Percentiles rank a stretch among this genome's conserved stretches.
Conservation (phyloP, 1,139 yeast species). For the Blastobotrys apis region DNA sequence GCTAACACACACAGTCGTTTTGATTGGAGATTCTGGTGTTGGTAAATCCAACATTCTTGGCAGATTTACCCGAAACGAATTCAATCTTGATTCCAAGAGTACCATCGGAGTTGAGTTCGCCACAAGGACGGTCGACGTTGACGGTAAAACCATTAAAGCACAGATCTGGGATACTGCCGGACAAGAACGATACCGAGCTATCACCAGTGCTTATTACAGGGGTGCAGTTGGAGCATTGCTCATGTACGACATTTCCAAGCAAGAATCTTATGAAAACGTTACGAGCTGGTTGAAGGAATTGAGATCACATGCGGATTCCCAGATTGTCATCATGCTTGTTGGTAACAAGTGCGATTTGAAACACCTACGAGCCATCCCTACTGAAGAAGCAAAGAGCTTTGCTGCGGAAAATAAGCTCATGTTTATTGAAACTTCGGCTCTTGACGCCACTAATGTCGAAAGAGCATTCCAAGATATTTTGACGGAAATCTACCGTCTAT, state of each 20-base stretch:
- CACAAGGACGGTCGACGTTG: slow-evolving; percentile 90
- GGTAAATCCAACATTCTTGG: slow-evolving; percentile 93
- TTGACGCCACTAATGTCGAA: slow-evolving; percentile 93
- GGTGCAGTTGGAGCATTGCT: slow-evolving; percentile 98
- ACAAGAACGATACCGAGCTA: slow-evolving; percentile 96
- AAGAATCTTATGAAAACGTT: slow-evolving; percentile 89
- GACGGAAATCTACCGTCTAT: slow-evolving; percentile 88
- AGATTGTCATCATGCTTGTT: slow-evolving; percentile 91
- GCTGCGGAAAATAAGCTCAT: slow-evolving; percentile 88
- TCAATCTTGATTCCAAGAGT: slow-evolving; percentile 87
- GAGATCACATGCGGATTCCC: slow-evolving; percentile 95
- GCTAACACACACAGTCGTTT: slow-evolving; percentile 49
- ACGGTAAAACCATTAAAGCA: slow-evolving; percentile 92
- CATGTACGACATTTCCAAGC: slow-evolving; percentile 92
- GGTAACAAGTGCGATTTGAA: slow-evolving; percentile 96
- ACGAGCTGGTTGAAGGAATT: slow-evolving; percentile 93
- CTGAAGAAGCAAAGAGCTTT: slow-evolving; percentile 94
- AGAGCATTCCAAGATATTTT: slow-evolving; percentile 88
- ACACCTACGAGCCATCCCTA: slow-evolving; percentile 94
- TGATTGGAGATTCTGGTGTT: slow-evolving; percentile 97
- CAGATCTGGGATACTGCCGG: slow-evolving; percentile 99
- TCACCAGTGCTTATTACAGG: slow-evolving; percentile 93
- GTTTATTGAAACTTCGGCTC: slow-evolving; percentile 96
- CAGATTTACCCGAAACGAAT: slow-evolving; percentile 92
- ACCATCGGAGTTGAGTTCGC: slow-evolving; percentile 99